These are phyloP conservation scores for Pyrenochaeta sp. DNA, from an alignment of 2,329 filamentous ascomycete genomes.

Conservation along the genomic window DNA sequence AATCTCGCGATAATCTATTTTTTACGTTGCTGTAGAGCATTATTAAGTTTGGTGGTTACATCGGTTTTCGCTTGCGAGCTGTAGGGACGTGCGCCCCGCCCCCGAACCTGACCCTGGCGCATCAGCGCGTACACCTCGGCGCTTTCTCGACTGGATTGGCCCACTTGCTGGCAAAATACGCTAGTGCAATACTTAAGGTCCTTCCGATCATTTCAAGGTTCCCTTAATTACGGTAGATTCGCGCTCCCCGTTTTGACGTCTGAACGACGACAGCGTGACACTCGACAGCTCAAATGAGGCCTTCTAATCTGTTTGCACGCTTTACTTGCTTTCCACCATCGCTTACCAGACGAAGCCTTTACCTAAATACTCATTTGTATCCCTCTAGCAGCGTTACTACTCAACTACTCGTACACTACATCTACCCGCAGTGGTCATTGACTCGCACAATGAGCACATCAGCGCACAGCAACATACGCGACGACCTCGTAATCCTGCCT, in stretches of 20 bases:
- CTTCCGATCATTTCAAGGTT: not conserved
- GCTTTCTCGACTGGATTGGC: too few relatives aligned
- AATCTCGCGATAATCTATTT: too few relatives aligned
- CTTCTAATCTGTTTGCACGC: not conserved
- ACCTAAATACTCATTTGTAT: slow-evolving; percentile 1
- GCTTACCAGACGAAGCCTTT: slow-evolving; percentile 7
- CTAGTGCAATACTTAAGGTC: not conserved
- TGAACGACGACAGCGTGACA: not conserved
- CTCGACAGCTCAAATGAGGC: slow-evolving; percentile 1
- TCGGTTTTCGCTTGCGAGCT: too few relatives aligned
- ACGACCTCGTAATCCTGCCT: slow-evolving; percentile 6
- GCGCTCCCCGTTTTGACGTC: not conserved
- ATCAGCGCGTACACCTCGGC: too few relatives aligned
- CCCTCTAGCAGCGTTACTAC: slow-evolving; percentile 8
- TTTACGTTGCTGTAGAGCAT: too few relatives aligned
- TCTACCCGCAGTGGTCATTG: slow-evolving; percentile 2
- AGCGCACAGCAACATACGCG: slow-evolving; percentile 7
- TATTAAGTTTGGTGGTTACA: too few relatives aligned
- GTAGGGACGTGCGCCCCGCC: too few relatives aligned
- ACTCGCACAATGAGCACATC: slow-evolving; percentile 8
- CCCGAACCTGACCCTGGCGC: too few relatives aligned
- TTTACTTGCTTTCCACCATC: slow-evolving; percentile 2
- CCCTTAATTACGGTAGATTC: not conserved
- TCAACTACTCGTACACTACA: slow-evolving; percentile 8
- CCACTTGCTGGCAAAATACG: too few relatives aligned